Evolutionary conservation across 345 rosid species (phyloP).

Genomic region (Rhodamnia rubescens): DNA sequence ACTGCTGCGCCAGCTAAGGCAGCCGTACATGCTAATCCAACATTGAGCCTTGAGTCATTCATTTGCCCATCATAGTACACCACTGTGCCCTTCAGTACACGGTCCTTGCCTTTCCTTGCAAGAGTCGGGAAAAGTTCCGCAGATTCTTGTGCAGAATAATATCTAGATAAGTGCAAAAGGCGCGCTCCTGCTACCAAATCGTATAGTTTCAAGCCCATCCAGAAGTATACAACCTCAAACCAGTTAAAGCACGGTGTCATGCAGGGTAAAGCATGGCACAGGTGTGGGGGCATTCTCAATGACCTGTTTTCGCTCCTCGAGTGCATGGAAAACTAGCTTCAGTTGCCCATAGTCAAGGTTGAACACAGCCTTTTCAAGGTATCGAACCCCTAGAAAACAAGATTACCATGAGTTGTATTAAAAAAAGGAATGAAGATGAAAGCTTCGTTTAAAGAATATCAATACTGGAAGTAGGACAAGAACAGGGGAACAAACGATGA

Average conservation of each 20-base stretch:
- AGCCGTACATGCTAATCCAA: slow-evolving; percentile 85
- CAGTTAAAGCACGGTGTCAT: slow-evolving; percentile 97
- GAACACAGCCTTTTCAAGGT: slow-evolving; percentile 97
- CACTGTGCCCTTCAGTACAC: slow-evolving; percentile 73
- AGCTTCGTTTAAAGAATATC: neutral
- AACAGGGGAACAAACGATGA: neutral
- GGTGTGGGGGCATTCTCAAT: slow-evolving; percentile 94
- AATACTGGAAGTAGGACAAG: neutral
- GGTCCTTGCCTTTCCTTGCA: slow-evolving; percentile 58
- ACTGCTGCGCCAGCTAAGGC: slow-evolving; percentile 92
- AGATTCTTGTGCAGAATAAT: slow-evolving; percentile 79
- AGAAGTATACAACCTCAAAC: slow-evolving; percentile 89
- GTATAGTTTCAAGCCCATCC: slow-evolving; percentile 94
- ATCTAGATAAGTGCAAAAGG: slow-evolving; percentile 79
- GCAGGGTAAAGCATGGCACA: slow-evolving; percentile 92
- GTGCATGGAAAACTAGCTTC: slow-evolving; percentile 92
- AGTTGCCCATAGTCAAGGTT: slow-evolving; percentile 90
- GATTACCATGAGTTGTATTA: neutral
- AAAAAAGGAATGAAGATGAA: neutral
- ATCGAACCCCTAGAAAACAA: slow-evolving; percentile 60
- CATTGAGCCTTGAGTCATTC: slow-evolving; percentile 93
- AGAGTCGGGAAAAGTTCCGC: slow-evolving; percentile 90
- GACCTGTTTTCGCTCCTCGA: slow-evolving; percentile 87
- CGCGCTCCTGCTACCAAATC: slow-evolving; percentile 90
- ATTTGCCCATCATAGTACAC: slow-evolving; percentile 98